Conservation (phyloP, 1,139 yeast genomes). For the Kodamaea arcana region DNA sequence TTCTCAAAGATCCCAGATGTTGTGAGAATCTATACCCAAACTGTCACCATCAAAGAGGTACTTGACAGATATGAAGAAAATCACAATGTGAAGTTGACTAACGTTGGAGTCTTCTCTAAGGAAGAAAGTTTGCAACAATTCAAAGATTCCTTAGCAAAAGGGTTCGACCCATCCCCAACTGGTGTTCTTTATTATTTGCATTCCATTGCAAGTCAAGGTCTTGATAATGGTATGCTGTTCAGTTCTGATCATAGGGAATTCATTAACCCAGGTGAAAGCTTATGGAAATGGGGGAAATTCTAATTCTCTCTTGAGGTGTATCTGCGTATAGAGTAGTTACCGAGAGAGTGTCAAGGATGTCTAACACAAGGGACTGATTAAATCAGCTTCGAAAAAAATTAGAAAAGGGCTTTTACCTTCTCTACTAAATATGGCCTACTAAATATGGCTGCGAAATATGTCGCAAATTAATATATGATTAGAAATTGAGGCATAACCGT, state of each 20-base stretch:
- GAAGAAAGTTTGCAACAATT: conserved; percentile 32
- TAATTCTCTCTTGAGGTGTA: too few species aligned
- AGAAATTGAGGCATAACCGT: too few species aligned
- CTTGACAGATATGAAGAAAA: conserved; percentile 38
- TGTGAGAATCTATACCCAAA: conserved; percentile 43
- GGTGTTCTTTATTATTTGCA: conserved; percentile 30
- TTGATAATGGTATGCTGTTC: conserved; percentile 33
- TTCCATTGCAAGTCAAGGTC: conserved; percentile 30
- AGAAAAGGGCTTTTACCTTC: too few species aligned
- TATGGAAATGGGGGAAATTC: conserved; percentile 49
- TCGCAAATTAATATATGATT: neutral
- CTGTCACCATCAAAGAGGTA: conserved; percentile 34
- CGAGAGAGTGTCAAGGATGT: too few species aligned
- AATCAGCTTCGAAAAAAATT: too few species aligned
- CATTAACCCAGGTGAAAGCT: conserved; percentile 49
- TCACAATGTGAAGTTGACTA: conserved; percentile 34
- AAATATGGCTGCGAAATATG: neutral
- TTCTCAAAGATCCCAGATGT: conserved; percentile 42
- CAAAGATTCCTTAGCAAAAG: conserved; percentile 23
- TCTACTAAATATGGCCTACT: too few species aligned
- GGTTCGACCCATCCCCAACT: conserved; percentile 23
- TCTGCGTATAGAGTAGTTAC: too few species aligned
- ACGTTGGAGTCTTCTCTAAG: conserved; percentile 19
- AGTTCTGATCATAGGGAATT: conserved; percentile 40
- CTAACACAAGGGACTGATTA: too few species aligned